Evolutionary conservation across 1,284 basidiomycete genomes (phyloP), one percentile per base, ranked within the genome.

Genomic region (Ustilago trichophora): DNA sequence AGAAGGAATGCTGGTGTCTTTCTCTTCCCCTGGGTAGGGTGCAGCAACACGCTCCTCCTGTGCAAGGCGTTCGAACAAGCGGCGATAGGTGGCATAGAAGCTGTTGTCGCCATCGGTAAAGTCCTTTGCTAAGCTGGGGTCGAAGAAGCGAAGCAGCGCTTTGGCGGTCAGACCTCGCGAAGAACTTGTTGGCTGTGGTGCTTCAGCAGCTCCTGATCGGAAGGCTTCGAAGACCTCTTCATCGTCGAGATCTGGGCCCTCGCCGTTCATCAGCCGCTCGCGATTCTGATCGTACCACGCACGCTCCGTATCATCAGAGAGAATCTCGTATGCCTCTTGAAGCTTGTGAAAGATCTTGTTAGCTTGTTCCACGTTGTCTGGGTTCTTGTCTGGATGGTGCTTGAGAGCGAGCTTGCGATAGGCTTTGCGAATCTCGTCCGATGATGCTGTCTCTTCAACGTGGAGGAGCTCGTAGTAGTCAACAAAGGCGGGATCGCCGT

Each of bases 271-370:
- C 46, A 82, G 58, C n/a, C 90, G 90, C 27, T 92, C 89, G 38
- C 91, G 87, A 81, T 98, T 94, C n/a, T 89, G 89, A 82, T 98
- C 95, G 82, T 98, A 98, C 91, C 94, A 98, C 35, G 95, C 93
- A 64, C 95, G 86, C 85, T 98, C 94, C 29, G 64, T 68, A 38
- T 75, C 77, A 31, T 80, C 78, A 1, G 64, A 73, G 3, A 80
- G 75, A 15, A 79, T 93, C 86, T 98, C 95, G 78, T 97, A 98
- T 0, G 95, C 95, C 73, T 94, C 91, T 76, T 97, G 94, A 13
- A 98, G 83, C 38, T 88, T 85, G 11, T 93, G 89, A 81, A 99
- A 99, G 19, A 89, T 87, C 74, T 90, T 86, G 0, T 93, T 98
- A 0, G 96, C 90, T 36, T 88, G 91, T 72, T 96, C 92, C 4